phyloP scores from a whole-genome alignment of 2,329 filamentous ascomycete genomes.

The Fusarium denticulatum region DNA sequence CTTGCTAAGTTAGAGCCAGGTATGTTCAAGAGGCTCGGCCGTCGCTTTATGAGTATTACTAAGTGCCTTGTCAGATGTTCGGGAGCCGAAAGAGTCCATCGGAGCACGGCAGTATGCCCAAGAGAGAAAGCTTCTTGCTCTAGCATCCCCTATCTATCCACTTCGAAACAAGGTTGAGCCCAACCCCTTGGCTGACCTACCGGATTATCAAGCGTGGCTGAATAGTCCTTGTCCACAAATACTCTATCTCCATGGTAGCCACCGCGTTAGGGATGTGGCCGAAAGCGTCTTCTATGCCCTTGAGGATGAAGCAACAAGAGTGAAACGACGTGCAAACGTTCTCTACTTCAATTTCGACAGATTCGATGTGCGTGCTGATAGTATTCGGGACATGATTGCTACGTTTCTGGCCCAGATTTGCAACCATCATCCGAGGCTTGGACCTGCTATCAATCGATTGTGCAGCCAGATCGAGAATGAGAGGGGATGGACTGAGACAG shows the following conservation, averaged over 20 bases:
- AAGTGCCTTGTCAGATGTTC: background rate
- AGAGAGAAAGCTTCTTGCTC: background rate
- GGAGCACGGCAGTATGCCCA: fast-evolving
- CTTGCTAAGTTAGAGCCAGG: background rate
- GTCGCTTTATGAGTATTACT: fast-evolving
- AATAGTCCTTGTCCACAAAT: background rate
- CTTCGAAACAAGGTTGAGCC: background rate
- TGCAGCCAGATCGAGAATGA: background rate
- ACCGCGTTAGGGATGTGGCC: background rate
- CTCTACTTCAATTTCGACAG: conserved; percentile 5
- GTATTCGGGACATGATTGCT: conserved; percentile 5
- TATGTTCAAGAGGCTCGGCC: background rate
- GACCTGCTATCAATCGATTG: background rate
- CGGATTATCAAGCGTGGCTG: background rate
- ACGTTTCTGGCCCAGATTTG: background rate
- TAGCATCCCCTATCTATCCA: background rate
- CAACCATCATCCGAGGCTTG: background rate
- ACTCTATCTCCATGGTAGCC: background rate
- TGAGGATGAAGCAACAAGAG: background rate
- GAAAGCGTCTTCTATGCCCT: background rate
- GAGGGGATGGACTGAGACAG: background rate
- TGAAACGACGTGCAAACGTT: background rate
- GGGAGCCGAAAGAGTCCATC: fast-evolving
- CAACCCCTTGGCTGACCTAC: background rate
- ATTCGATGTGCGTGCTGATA: conserved; percentile 3